Percentiles rank a stretch among this genome's conserved stretches.
These are phyloP conservation scores for Pseudophaeomoniella oleicola DNA, from an alignment of 2,329 filamentous ascomycete species.

Conservation along the genomic window DNA sequence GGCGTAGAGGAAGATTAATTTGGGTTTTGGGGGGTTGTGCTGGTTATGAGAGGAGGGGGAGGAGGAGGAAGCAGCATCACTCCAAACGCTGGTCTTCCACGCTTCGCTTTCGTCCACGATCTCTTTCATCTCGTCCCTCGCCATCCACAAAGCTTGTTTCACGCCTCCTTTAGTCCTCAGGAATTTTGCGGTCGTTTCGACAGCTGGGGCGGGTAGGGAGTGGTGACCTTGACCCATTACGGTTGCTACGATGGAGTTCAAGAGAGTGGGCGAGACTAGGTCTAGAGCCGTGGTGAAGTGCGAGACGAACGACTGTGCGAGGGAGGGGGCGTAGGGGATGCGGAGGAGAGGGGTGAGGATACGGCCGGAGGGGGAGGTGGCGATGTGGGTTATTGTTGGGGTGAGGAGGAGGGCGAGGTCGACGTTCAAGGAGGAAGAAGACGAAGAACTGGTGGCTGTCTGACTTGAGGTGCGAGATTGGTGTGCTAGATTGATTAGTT, in stretches of 20 bases:
- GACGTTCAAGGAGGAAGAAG: slow-evolving; percentile 19
- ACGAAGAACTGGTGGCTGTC: neutral
- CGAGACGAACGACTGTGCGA: slow-evolving; percentile 23
- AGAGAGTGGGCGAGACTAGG: neutral
- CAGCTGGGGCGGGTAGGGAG: slow-evolving; percentile 17
- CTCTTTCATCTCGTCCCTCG: slow-evolving; percentile 40
- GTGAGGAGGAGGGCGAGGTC: slow-evolving; percentile 51
- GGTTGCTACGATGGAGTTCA: neutral
- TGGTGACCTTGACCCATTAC: neutral
- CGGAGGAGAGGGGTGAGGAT: slow-evolving; percentile 50
- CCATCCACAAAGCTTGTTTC: slow-evolving; percentile 42
- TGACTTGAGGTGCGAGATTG: slow-evolving; percentile 16
- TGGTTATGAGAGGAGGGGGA: too few relatives aligned
- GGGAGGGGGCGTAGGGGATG: slow-evolving; percentile 22
- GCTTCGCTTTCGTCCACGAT: slow-evolving; percentile 42
- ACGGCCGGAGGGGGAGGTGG: slow-evolving; percentile 44
- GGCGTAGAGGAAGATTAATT: slow-evolving; percentile 43
- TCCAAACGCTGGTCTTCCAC: slow-evolving; percentile 48
- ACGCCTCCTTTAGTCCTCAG: slow-evolving; percentile 34
- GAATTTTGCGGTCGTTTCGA: slow-evolving; percentile 35
- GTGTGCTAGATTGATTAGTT: slow-evolving; percentile 46
- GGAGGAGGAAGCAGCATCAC: too few relatives aligned
- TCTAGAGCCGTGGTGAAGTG: slow-evolving; percentile 22
- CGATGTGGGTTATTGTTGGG: slow-evolving; percentile 60
- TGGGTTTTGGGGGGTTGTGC: too few relatives aligned